phyloP scores from a whole-genome alignment of 1,284 basidiomycete species.

The Xerocomus nothofagi region DNA sequence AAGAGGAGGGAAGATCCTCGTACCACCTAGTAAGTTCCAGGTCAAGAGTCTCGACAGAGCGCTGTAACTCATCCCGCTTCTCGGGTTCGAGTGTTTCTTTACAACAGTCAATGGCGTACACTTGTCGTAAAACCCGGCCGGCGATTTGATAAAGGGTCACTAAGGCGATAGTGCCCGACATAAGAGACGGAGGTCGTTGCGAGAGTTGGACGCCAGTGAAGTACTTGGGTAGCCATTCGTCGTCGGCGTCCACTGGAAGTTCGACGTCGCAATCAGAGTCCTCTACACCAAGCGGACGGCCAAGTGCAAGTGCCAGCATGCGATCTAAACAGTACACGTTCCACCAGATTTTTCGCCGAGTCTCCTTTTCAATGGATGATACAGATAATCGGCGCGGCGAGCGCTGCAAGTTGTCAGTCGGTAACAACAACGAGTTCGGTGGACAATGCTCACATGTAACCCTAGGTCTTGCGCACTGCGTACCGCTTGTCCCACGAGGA shows the following conservation, averaged over 20 bases:
- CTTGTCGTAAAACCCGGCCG: conserved; percentile 77
- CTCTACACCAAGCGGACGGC: conserved; percentile 77
- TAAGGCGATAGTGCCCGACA: conserved; percentile 78
- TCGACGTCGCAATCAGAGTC: conserved; percentile 83
- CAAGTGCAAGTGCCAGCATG: conserved; percentile 85
- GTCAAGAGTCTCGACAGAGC: conserved; percentile 75
- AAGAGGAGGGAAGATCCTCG: conserved; percentile 67
- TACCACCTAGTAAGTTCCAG: conserved; percentile 78
- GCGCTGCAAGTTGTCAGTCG: conserved; percentile 51
- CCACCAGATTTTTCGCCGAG: conserved; percentile 88
- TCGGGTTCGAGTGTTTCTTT: conserved; percentile 73
- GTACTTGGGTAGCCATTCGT: conserved; percentile 71
- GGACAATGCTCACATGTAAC: conserved; percentile 65
- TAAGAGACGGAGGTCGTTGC: conserved; percentile 61
- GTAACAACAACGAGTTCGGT: not conserved
- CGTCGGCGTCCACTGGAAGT: conserved; percentile 77
- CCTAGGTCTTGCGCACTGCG: conserved; percentile 86
- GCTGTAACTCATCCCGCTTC: conserved; percentile 69
- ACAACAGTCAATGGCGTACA: conserved; percentile 75
- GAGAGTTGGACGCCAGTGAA: conserved; percentile 60
- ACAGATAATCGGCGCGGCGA: conserved; percentile 74
- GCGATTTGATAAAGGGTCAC: conserved; percentile 79
- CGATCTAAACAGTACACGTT: conserved; percentile 85
- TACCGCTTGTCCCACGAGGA: conserved; percentile 84
- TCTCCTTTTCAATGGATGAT: conserved; percentile 79